Evolutionary conservation across 2,329 filamentous ascomycete species (phyloP), one percentile per base, ranked within the genome.

Genomic region (Claviceps arundinis): DNA sequence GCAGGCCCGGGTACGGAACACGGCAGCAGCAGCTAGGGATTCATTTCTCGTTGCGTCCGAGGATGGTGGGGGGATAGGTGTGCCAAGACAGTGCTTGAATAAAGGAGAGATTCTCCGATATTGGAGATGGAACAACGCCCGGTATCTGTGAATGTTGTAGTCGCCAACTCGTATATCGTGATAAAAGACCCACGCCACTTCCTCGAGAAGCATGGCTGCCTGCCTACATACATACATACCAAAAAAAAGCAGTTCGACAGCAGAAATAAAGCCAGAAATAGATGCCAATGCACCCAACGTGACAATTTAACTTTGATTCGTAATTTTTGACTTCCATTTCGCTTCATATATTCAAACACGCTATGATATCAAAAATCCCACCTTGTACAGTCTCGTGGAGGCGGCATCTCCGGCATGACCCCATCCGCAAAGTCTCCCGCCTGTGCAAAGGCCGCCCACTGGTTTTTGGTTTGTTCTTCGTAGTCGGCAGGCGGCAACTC

Each of bases 331-430:
- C 24, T 43, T 11, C 8, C 17, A 14, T 42, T 42, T 42, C 40
- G 11, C 4, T 2, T 8, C 30, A 34, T 11, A 34, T 11, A 34
- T 11, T 34, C 30, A 34, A 34, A 34, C 30, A 34, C 30, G 30
- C n/a, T 42, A n/a, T 41, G 6, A n/a, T 22, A 42, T 70, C 66
- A 90, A 60, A 91, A 82, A 62, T 88, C 80, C 78, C 85, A 91
- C 30, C 71, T 67, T 57, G 81, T 82, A 73, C 82, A 91, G 61
- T 91, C 88, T 55, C 81, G 75, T 66, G 82, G 83, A 0, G 90
- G 90, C 19, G 90, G 87, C 46, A 89, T 70, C 59, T 85, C 75
- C 0, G 90, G 90, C 70, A 95, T 85, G 6, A 82, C 60, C 0
- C 83, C 84, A 38, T 81, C 80, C 43, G 77, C 74, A 65, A 95